A percentile compares a stretch with the other conserved stretches of the same genome.
Conservation (phyloP, 2,329 filamentous ascomycete species). For the Fusarium sp. region DNA sequence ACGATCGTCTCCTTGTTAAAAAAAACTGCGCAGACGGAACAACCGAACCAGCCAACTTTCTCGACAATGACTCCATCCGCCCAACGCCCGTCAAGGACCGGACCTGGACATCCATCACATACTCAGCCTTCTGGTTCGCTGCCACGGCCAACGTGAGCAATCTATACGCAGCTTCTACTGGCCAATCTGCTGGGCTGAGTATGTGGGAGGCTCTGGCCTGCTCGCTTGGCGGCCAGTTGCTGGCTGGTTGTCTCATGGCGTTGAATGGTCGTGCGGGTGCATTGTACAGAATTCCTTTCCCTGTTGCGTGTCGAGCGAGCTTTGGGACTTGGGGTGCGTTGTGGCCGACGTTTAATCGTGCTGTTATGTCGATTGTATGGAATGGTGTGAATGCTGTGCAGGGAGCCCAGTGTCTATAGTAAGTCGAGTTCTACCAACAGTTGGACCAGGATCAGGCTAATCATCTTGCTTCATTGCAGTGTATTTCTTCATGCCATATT, state of each 20-base stretch:
- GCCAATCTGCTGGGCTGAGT: not conserved
- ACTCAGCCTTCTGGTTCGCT: slow-evolving; percentile 3
- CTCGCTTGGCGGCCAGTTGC: slow-evolving; percentile 1
- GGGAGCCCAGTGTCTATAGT: slow-evolving; percentile 15
- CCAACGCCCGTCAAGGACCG: slow-evolving; percentile 4
- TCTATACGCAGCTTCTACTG: not conserved
- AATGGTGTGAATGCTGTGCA: slow-evolving; percentile 11
- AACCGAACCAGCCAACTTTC: not conserved
- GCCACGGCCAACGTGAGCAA: slow-evolving; percentile 7
- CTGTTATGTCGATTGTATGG: slow-evolving; percentile 10
- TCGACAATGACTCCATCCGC: slow-evolving; percentile 18
- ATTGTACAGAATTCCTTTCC: not conserved
- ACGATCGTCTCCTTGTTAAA: not conserved
- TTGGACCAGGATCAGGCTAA: not conserved
- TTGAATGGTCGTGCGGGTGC: slow-evolving; percentile 8
- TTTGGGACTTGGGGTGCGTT: slow-evolving; percentile 13
- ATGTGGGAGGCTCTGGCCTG: slow-evolving; percentile 12
- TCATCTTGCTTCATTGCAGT: rapidly evolving
- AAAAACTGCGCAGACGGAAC: not conserved
- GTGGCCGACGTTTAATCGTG: slow-evolving; percentile 12
- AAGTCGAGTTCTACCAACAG: not conserved
- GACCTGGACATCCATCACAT: slow-evolving; percentile 13
- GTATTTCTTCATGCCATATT: slow-evolving; percentile 14
- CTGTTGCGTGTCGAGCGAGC: slow-evolving; percentile 3
- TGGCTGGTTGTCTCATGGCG: slow-evolving; percentile 8